Evolutionary conservation across 192 early-diverging fungal species (phyloP).

Genomic region (Rhizophagus clarus): DNA sequence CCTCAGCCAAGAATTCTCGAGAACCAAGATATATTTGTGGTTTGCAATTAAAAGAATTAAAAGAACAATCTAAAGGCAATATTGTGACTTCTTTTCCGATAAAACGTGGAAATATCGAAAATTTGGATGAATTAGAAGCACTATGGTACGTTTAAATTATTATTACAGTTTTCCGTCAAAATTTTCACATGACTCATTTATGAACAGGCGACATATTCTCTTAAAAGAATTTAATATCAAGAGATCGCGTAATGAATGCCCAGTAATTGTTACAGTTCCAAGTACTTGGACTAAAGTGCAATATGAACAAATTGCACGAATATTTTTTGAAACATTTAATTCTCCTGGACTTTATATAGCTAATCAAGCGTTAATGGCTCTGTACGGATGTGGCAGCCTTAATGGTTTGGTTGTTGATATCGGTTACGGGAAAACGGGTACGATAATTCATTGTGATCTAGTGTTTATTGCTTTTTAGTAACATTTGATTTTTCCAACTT

Average conservation of each 20-base stretch:
- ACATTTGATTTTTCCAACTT: not conserved
- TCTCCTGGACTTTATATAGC: constrained; percentile 77
- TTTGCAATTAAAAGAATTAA: constrained; percentile 33
- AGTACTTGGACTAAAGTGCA: constrained; percentile 79
- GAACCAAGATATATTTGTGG: constrained; percentile 39
- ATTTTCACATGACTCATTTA: not conserved
- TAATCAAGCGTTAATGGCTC: constrained; percentile 80
- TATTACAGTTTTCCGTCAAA: not conserved
- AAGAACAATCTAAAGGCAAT: constrained; percentile 33
- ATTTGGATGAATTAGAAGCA: constrained; percentile 76
- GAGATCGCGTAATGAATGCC: constrained; percentile 72
- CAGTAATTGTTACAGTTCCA: constrained; percentile 81
- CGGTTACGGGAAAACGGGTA: constrained; percentile 83
- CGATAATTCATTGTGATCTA: not conserved
- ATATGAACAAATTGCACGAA: constrained; percentile 77
- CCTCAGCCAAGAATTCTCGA: constrained; percentile 29
- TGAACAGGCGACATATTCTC: constrained; percentile 69
- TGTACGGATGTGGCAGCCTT: constrained; percentile 76
- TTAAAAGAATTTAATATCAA: constrained; percentile 78
- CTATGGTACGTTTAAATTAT: constrained; percentile 54
- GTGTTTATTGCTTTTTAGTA: not conserved
- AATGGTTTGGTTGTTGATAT: constrained; percentile 90
- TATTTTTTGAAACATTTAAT: constrained; percentile 93
- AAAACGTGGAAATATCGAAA: constrained; percentile 57
- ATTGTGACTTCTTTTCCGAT: constrained; percentile 54